phyloP scores from a whole-genome alignment of 1,284 basidiomycete genomes.

The Heterobasidion occidentale region DNA sequence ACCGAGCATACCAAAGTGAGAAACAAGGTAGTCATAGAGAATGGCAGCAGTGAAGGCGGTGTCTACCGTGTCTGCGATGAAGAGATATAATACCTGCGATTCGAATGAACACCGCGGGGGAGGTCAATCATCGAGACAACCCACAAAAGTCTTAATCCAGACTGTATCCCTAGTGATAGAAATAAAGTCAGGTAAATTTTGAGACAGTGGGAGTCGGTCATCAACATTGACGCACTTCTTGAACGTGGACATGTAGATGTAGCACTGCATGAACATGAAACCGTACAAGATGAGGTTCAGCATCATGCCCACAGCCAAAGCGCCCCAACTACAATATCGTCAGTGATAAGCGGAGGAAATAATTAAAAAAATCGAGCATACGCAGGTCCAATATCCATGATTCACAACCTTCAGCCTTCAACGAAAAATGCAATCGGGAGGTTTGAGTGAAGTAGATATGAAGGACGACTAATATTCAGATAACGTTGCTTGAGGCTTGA shows the following conservation, averaged over 20 bases:
- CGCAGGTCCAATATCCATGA: conserved; percentile 4
- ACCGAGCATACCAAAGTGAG: conserved; percentile 14
- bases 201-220: background rate
- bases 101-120: background rate
- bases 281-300: conserved; percentile 14
- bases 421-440: too few species aligned
- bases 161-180: conserved; percentile 8
- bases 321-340: conserved; percentile 9
- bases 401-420: background rate
- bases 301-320: conserved; percentile 12
- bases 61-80: conserved; percentile 23
- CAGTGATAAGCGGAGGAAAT: background rate
- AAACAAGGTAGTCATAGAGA: conserved; percentile 22
- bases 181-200: background rate
- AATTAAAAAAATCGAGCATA: background rate
- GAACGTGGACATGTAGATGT: conserved; percentile 13
- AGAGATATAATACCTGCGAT: conserved; percentile 15
- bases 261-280: conserved; percentile 14
- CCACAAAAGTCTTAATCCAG: conserved; percentile 13
- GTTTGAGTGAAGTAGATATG: too few species aligned
- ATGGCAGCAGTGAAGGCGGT: conserved; percentile 21
- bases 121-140: background rate
- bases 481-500: too few species aligned
- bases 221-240: conserved; percentile 8
- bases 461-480: too few species aligned